Percentiles rank a stretch among this genome's conserved stretches.
These are phyloP conservation scores for Acanthamoeba pearcei DNA, from an alignment of 208 protist species.

Conservation along the genomic window DNA sequence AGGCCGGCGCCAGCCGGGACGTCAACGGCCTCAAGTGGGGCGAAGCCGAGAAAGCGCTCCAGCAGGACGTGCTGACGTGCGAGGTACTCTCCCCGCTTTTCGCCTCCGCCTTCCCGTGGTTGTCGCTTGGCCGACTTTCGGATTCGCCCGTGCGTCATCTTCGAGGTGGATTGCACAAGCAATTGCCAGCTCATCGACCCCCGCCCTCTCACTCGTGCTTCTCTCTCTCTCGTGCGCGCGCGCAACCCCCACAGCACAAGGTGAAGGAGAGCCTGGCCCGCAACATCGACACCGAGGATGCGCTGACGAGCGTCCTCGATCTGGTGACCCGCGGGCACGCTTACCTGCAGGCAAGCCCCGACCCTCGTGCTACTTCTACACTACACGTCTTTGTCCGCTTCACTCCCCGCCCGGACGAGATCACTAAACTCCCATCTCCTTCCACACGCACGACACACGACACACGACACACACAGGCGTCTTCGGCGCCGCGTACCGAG, in stretches of 20 bases:
- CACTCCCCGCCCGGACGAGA: too few species aligned
- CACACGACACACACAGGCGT: slow-evolving; percentile 4
- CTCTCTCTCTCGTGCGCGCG: neutral
- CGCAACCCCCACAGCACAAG: neutral
- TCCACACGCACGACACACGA: neutral
- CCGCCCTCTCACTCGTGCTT: neutral
- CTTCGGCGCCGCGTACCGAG: neutral
- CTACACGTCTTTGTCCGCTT: neutral
- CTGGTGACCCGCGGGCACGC: neutral
- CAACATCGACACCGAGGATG: slow-evolving; percentile 4
- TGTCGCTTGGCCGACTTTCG: neutral
- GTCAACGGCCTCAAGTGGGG: neutral
- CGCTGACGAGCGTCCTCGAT: neutral
- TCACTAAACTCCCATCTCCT: too few species aligned
- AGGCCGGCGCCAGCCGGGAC: neutral
- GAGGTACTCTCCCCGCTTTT: neutral
- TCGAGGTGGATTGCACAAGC: too few species aligned
- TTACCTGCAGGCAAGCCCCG: slow-evolving; percentile 4
- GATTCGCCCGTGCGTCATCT: too few species aligned
- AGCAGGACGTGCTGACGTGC: neutral
- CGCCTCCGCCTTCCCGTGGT: neutral
- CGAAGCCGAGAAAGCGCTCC: slow-evolving; percentile 30
- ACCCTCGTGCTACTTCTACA: too few species aligned
- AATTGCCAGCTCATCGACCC: too few species aligned
- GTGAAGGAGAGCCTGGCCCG: slow-evolving; percentile 14